Conservation (phyloP, 1,139 yeast species). For the Nadsonia starkeyi-henricii region DNA sequence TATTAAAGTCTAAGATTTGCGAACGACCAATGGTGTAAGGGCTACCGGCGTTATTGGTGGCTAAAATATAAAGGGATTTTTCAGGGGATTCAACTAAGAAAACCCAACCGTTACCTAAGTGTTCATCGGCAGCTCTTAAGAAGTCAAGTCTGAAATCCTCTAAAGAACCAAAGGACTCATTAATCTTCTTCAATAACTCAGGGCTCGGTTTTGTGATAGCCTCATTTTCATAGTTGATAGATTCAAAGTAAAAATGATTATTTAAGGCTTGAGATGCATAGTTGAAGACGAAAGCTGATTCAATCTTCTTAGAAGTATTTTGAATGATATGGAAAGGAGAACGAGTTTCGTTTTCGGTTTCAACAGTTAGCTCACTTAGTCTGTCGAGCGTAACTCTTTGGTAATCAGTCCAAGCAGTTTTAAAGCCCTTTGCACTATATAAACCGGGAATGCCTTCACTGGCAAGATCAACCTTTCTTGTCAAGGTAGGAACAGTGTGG, state of each 20-base stretch:
- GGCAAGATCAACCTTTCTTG: slow-evolving; percentile 28
- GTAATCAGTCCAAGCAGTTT: slow-evolving; percentile 67
- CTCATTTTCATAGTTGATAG: slow-evolving; percentile 28
- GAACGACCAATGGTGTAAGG: slow-evolving; percentile 72
- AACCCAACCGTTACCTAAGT: slow-evolving; percentile 75
- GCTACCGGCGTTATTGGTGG: slow-evolving; percentile 73
- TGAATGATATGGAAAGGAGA: slow-evolving; percentile 65
- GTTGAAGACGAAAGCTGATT: slow-evolving; percentile 63
- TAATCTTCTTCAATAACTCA: slow-evolving; percentile 20
- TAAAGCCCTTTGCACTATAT: slow-evolving; percentile 53
- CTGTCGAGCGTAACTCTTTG: slow-evolving; percentile 57
- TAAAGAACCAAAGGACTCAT: slow-evolving; percentile 28
- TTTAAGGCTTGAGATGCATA: slow-evolving; percentile 86
- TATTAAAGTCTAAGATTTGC: slow-evolving; percentile 65
- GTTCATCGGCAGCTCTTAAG: slow-evolving; percentile 40
- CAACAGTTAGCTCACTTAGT: slow-evolving; percentile 52
- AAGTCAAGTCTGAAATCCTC: slow-evolving; percentile 42
- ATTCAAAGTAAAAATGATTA: slow-evolving; percentile 78
- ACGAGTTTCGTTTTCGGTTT: slow-evolving; percentile 63
- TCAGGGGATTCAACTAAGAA: slow-evolving; percentile 64
- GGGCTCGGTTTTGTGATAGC: slow-evolving; percentile 22
- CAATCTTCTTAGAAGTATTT: slow-evolving; percentile 56
- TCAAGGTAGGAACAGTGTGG: slow-evolving; percentile 54
- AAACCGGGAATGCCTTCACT: slow-evolving; percentile 56
- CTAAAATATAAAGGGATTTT: slow-evolving; percentile 49